These are phyloP conservation scores for Wickerhamiella azyma DNA, from an alignment of 805 yeast genomes.

Conservation along the genomic window DNA sequence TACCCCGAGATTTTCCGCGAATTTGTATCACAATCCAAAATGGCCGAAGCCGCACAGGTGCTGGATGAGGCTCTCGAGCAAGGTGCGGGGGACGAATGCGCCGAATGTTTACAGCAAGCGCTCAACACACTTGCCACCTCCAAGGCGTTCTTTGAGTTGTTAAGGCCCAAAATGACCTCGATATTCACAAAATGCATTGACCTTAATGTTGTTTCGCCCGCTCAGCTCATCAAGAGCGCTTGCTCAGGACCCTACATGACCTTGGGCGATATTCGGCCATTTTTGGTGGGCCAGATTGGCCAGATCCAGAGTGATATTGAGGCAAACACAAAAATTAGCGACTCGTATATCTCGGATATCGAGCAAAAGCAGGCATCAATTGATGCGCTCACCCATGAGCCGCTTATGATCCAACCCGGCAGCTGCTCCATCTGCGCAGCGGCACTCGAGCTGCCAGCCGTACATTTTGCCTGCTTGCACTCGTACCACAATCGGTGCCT, in stretches of 20 bases:
- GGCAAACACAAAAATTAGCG: constrained; percentile 53
- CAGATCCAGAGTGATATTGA: constrained; percentile 48
- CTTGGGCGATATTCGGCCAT: constrained; percentile 58
- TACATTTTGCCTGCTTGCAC: constrained; percentile 78
- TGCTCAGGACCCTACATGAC: constrained; percentile 50
- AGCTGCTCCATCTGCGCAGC: constrained; percentile 53
- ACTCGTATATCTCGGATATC: constrained; percentile 56
- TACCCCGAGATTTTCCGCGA: constrained; percentile 57
- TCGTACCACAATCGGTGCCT: constrained; percentile 76
- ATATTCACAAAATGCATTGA: constrained; percentile 42
- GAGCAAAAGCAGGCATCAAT: constrained; percentile 40
- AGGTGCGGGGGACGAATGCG: background rate
- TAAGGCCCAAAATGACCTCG: constrained; percentile 38
- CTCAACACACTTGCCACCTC: background rate
- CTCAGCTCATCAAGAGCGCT: constrained; percentile 62
- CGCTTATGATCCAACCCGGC: constrained; percentile 44
- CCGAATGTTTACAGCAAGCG: background rate
- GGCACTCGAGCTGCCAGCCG: constrained; percentile 59
- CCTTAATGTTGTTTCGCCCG: constrained; percentile 46
- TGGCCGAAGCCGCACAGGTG: constrained; percentile 41
- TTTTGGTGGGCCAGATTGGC: constrained; percentile 47
- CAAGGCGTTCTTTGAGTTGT: constrained; percentile 29
- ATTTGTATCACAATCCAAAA: constrained; percentile 43
- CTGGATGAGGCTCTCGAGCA: constrained; percentile 28
- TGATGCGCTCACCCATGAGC: constrained; percentile 35